Conservation (phyloP, 495 filamentous ascomycete species). For the Penicillium psychrofluorescens region DNA sequence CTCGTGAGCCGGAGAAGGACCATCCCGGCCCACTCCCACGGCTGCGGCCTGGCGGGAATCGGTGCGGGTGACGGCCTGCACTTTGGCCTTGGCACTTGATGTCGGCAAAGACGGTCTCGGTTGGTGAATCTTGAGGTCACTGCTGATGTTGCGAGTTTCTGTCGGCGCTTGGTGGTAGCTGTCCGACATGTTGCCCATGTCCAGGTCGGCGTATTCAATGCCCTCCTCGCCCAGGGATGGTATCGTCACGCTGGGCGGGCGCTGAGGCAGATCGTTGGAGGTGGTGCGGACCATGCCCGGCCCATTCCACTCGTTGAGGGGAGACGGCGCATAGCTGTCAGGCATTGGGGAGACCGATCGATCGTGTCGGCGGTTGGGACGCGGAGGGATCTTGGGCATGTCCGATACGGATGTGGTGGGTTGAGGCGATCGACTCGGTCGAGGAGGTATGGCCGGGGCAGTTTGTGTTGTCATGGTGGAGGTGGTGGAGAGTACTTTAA, state of each 20-base stretch:
- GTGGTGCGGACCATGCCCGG: constrained; percentile 38
- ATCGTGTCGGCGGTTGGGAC: constrained; percentile 59
- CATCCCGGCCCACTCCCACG: constrained; percentile 67
- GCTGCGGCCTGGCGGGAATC: constrained; percentile 78
- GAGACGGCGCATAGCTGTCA: constrained; percentile 76
- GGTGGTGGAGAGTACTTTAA: constrained; percentile 17
- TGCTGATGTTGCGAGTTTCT: constrained; percentile 70
- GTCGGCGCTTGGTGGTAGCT: constrained; percentile 39
- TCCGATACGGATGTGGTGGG: constrained; percentile 21
- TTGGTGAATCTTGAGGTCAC: constrained; percentile 79
- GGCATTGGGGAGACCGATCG: constrained; percentile 72
- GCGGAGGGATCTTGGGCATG: constrained; percentile 56
- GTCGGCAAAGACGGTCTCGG: constrained; percentile 81
- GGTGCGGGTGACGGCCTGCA: constrained; percentile 77
- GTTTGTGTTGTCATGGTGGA: constrained; percentile 40
- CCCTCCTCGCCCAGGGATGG: constrained; percentile 87
- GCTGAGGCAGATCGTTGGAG: constrained; percentile 45
- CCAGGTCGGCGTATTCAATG: constrained; percentile 69
- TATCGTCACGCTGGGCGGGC: constrained; percentile 71
- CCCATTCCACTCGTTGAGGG: constrained; percentile 62
- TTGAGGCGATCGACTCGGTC: constrained; percentile 44
- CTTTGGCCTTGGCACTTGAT: constrained; percentile 69
- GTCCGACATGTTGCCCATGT: constrained; percentile 30
- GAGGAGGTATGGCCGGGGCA: constrained; percentile 39
- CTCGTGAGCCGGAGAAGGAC: constrained; percentile 40